Base-by-base conservation (phyloP, 2,329 filamentous ascomycete species). In the Uncinocarpus reesii region DNA sequence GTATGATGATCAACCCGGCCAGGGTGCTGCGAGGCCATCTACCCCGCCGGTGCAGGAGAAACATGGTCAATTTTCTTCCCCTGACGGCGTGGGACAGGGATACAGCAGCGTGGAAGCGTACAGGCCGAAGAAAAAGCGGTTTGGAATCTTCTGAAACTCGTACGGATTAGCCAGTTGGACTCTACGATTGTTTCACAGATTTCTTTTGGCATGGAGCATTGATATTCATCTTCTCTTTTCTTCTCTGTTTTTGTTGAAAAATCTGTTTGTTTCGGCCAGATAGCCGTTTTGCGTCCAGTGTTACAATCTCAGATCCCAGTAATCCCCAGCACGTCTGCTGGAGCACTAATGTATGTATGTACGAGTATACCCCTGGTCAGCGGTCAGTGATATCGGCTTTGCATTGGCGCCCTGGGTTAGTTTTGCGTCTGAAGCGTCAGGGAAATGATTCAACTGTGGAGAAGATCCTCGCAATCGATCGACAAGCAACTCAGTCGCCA, bases 61-160 rank as follows among this genome's bases (percentile, higher is more conserved):
- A 31, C 31, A 24, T 31, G 37, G 43, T 32, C 31, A 29, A 23
- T 35, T 47, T 15, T 38, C 38, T 5, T 37, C 46, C 46, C 46
- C 37, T 43, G 46, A 48, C 18, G 38, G 46, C 37, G 36, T 41
- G 43, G 24, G 42, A 18, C 52, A 52, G 42, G 57, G 61, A 48
- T 65, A 64, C 52, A 53, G 53, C 6, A 60, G 61, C 13, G 58
- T 63, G 20, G 61, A 64, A 42, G 60, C 61, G 7, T 64, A 63
- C 44, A 52, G 58, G 44, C 54, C 57, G 13, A 58, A 52, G 50
- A 55, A 58, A 42, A 57, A 58, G 42, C 53, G 57, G 43, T 50
- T 56, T 47, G 52, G 52, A 31, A 54, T 56, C 36, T 47, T 53
- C 50, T 56, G 49, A 45, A 41, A 47, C 36, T 32, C 7, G 23